These are phyloP conservation scores for Gyromitra esculenta DNA, from an alignment of 2,329 filamentous ascomycete genomes.

Conservation along the genomic window DNA sequence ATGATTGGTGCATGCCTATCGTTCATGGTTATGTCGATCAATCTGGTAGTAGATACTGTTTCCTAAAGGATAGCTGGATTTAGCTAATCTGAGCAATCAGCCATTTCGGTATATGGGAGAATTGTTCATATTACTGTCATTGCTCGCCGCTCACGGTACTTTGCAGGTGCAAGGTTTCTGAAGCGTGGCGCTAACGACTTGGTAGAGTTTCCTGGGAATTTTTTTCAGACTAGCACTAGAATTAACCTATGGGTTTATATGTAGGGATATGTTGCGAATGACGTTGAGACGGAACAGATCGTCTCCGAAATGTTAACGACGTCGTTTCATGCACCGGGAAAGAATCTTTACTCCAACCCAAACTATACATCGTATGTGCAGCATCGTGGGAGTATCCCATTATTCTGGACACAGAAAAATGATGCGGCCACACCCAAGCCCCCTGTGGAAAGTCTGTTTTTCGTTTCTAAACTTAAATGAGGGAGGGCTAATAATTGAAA, in stretches of 20 bases:
- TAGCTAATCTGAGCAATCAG: constrained; percentile 59
- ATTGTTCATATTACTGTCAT: constrained; percentile 93
- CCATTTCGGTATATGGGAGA: constrained; percentile 84
- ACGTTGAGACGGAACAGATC: constrained; percentile 98
- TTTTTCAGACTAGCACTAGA: background rate
- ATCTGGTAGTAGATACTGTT: constrained; percentile 64
- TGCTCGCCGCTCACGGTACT: constrained; percentile 88
- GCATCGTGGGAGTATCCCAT: constrained; percentile 92
- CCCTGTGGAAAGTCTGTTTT: constrained; percentile 74
- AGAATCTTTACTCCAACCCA: constrained; percentile 83
- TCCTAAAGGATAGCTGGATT: background rate
- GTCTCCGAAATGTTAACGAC: constrained; percentile 94
- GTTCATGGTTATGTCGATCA: constrained; percentile 98
- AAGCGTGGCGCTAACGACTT: constrained; percentile 95
- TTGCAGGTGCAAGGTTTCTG: constrained; percentile 91
- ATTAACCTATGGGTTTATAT: constrained; percentile 1
- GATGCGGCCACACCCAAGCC: constrained; percentile 96
- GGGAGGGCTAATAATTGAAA: constrained; percentile 22
- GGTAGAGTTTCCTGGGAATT: constrained; percentile 59
- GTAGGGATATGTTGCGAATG: constrained; percentile 89
- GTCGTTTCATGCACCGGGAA: constrained; percentile 91
- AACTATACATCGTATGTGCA: constrained; percentile 97
- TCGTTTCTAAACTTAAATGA: background rate
- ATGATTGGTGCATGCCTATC: constrained; percentile 95
- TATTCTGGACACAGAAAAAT: constrained; percentile 97